phyloP scores from a whole-genome alignment of 495 filamentous ascomycete genomes.

The Articulospora tetracladia region DNA sequence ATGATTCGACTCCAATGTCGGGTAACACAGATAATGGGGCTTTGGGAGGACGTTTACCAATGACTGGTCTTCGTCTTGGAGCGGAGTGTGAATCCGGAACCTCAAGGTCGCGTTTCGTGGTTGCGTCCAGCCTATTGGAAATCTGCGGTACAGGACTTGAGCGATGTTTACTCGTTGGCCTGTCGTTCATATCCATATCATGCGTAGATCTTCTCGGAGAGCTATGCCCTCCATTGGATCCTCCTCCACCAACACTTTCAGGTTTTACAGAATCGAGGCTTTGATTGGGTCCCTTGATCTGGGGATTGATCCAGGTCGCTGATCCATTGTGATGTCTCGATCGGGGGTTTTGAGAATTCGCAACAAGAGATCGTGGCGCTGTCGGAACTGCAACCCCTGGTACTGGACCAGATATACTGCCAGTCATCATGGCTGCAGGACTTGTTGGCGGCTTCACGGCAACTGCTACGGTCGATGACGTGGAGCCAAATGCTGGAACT shows the following conservation, averaged over 20 bases:
- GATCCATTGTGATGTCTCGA: not conserved
- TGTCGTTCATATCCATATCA: not conserved
- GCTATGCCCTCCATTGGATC: not conserved
- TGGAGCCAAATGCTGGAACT: slow-evolving; percentile 77
- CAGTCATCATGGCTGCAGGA: not conserved
- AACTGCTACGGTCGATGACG: slow-evolving; percentile 30
- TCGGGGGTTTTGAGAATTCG: not conserved
- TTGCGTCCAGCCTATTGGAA: not conserved
- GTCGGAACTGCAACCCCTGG: slow-evolving; percentile 18
- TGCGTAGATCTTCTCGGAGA: not conserved
- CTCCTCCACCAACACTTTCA: not conserved
- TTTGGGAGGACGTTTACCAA: slow-evolving; percentile 4
- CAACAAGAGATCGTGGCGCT: slow-evolving; percentile 13
- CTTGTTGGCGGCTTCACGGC: not conserved
- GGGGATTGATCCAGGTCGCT: slow-evolving; percentile 8
- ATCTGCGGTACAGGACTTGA: not conserved
- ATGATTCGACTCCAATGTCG: slow-evolving; percentile 14
- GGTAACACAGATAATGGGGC: not conserved
- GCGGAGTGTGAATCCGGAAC: not conserved
- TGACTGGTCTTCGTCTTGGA: not conserved
- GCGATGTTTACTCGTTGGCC: not conserved
- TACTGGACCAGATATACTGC: slow-evolving; percentile 1
- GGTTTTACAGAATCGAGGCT: not conserved
- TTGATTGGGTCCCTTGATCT: not conserved
- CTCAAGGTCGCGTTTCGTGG: not conserved